Evolutionary conservation across 83 land plant species (phyloP), one percentile per base, ranked within the genome.

Genomic region (Thuja plicata): DNA sequence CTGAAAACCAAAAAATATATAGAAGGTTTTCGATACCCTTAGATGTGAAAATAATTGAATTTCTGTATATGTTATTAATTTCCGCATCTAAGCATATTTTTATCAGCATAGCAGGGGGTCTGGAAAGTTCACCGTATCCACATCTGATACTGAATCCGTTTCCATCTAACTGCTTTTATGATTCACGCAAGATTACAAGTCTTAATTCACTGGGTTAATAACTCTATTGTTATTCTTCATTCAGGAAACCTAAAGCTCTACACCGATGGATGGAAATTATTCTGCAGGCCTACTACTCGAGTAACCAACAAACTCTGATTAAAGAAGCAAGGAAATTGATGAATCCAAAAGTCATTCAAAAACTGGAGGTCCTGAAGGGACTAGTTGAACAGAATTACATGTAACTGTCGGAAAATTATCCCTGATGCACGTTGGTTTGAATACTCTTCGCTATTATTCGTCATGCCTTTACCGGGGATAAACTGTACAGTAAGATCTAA

Each of bases 241-340:
- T 40, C 95, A 97, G 99, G 84, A 95, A 95, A 5, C 99, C 99
- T 21, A 94, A 93, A 84, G 88, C 90, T 84, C 92, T 98, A 85
- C 92, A 93, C 54, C 89, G 93, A 8, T 93, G 92, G 96, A 92
- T 98, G 30, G 57, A 43, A 24, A 70, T 90, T 24, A 93, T 98
- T 70, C 90, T 98, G 87, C 94, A 96, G 92, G 99, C 98, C 32
- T 97, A 92, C 87, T 90, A 95, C 91, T 88, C 87, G 52, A 93
- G 95, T 90, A 91, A 91, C 84, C 93, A 94, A 88, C 95, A 95
- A 79, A 94, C 94, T 57, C 92, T 95, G 71, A 88, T 95, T 79
- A 92, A 93, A 87, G 96, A 97, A 91, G 97, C 96, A 0, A 94
- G 92, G 71, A 94, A 96, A 84, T 83, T 96, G 86, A 92, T 98